Evolutionary conservation across 176 grass and related monocot species (phyloP).

Genomic region (Musa beccarii): DNA sequence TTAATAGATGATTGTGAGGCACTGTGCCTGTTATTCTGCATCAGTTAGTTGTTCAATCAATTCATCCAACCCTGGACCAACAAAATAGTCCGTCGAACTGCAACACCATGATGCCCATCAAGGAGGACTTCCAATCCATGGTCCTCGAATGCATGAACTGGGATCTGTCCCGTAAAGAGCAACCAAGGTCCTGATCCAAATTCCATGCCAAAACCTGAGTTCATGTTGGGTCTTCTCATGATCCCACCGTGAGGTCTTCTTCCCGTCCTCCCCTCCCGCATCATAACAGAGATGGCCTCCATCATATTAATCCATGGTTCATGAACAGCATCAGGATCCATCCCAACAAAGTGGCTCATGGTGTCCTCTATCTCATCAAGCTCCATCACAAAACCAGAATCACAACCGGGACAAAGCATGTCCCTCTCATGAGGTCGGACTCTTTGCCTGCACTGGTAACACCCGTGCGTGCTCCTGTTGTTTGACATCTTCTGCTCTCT

Average conservation of each 20-base stretch:
- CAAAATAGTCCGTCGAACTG: slow-evolving; percentile 5
- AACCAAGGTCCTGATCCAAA: slow-evolving; percentile 1
- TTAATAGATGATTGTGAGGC: slow-evolving; percentile 54
- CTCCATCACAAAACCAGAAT: slow-evolving; percentile 7
- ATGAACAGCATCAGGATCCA: neutral
- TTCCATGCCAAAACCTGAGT: slow-evolving; percentile 4
- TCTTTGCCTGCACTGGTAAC: slow-evolving; percentile 13
- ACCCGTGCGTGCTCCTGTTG: slow-evolving; percentile 6
- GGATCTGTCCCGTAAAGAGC: slow-evolving; percentile 10
- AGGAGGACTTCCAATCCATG: slow-evolving; percentile 1
- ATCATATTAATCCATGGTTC: neutral
- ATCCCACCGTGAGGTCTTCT: neutral
- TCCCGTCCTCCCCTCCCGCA: neutral
- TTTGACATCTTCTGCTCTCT: neutral
- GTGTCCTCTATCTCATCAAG: slow-evolving; percentile 6
- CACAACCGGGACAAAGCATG: neutral
- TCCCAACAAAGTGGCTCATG: neutral
- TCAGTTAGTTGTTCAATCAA: slow-evolving; percentile 1
- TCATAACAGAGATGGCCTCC: slow-evolving; percentile 8
- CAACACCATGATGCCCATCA: slow-evolving; percentile 6
- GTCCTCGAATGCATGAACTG: slow-evolving; percentile 3
- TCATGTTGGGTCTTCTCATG: neutral
- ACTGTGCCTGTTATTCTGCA: slow-evolving; percentile 29
- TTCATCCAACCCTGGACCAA: slow-evolving; percentile 9
- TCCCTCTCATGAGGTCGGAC: slow-evolving; percentile 4